Base-by-base conservation (phyloP, 208 protist species). In the Trypanosoma boissoni region DNA sequence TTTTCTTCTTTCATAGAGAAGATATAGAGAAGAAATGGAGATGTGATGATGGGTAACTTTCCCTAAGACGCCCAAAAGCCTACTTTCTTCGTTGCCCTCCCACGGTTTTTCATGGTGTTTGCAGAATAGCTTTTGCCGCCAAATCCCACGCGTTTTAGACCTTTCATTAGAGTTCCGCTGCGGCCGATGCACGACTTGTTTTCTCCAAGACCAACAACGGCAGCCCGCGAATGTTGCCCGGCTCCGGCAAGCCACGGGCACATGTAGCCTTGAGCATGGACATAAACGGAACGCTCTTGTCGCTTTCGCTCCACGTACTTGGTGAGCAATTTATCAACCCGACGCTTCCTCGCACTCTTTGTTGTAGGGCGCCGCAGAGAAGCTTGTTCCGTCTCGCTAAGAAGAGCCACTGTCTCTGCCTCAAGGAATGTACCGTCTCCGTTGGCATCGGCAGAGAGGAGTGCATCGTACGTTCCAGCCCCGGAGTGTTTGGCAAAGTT, bases 261-360 rank as follows among this genome's bases (percentile, higher is more conserved):
- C 86, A 96, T 93, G 64, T 88, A 96, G 2, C 90, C 86, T 56
- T 96, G 77, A 12, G 90, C 90, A 18, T 91, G 83, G 75, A 96
- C 59, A 44, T 91, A 80, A 6, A 96, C 50, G 0, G 83, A 88
- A 29, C 90, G 75, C 42, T 80, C 65, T 66, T 93, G 92, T 2
- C 86, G 76, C 31, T 58, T 69, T 39, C 62, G 55, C 32, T 76
- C 68, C 9, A 96, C 51, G 60, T 94, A 96, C 64, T 92, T 93
- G 21, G 48, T 27, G 14, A 92, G 41, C n/a, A 95, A 34, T 21
- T 63, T 64, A 20, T 93, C 74, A 29, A 78, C 55, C 26, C 58
- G 67, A 31, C 55, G 62, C 41, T 62, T 48, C 9, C 71, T 67
- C 5, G 64, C 72, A 26, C 84, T 91, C 32, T 72, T 78, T 41